Percentiles rank a stretch among this genome's conserved stretches.
phyloP scores from a whole-genome alignment of 306 rosid species.

The Prunus persica region DNA sequence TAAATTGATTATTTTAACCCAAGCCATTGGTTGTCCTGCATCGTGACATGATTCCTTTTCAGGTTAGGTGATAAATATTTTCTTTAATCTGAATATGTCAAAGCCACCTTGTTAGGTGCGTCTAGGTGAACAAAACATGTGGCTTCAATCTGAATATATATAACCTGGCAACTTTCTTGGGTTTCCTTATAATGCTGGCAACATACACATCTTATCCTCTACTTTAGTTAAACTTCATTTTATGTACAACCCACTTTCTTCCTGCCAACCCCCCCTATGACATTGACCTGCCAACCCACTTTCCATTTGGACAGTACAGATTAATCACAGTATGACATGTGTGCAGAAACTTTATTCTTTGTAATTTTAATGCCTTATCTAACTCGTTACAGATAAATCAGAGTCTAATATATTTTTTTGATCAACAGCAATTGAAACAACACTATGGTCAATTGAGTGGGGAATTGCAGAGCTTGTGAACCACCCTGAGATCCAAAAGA shows the following conservation, averaged over 20 bases:
- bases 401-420: not conserved
- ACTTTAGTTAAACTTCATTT: too few species aligned
- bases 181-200: not conserved
- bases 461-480: conserved; percentile 88
- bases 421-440: conserved; percentile 80
- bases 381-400: too few species aligned
- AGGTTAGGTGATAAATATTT: too few species aligned
- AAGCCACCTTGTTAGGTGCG: not conserved
- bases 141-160: not conserved
- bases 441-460: conserved; percentile 92
- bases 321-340: too few species aligned
- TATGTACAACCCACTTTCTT: too few species aligned
- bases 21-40: not conserved
- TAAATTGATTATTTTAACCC: too few species aligned
- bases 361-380: too few species aligned
- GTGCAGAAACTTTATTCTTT: too few species aligned
- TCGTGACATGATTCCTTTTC: not conserved
- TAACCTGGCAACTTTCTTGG: not conserved
- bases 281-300: too few species aligned
- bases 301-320: too few species aligned
- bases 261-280: too few species aligned
- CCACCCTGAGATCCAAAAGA: conserved; percentile 66
- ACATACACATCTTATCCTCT: not conserved
- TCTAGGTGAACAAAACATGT: not conserved
- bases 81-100: too few species aligned